phyloP scores from a whole-genome alignment of 805 yeast genomes.

The Ogataea paradorogensis region DNA sequence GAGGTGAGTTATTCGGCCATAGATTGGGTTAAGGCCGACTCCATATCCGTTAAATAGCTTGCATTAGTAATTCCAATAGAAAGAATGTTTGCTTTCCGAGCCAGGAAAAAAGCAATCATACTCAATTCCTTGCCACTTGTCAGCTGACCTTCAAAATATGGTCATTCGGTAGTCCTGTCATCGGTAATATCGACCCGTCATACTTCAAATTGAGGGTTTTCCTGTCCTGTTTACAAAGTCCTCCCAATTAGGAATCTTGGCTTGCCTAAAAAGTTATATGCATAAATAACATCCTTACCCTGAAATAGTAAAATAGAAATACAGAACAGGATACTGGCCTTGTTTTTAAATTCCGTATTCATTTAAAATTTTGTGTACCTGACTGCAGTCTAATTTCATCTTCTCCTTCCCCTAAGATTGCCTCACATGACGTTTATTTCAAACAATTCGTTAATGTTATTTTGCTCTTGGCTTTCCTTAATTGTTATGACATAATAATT shows the following conservation, averaged over 20 bases:
- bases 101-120: not conserved
- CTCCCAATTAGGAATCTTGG: conserved; percentile 10
- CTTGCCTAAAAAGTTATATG: conserved; percentile 11
- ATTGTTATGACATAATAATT: not conserved
- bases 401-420: not conserved
- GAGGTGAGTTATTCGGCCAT: not conserved
- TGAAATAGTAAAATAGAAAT: conserved; percentile 4
- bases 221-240: conserved; percentile 8
- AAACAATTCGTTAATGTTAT: not conserved
- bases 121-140: not conserved
- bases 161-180: not conserved
- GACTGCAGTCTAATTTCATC: not conserved
- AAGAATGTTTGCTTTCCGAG: not conserved
- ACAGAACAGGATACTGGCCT: conserved; percentile 3
- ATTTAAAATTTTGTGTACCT: not conserved
- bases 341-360: not conserved
- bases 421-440: not conserved
- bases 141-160: not conserved
- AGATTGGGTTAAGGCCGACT: not conserved
- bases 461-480: no score
- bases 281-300: conserved; percentile 12
- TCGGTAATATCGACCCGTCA: no score
- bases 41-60: conserved; percentile 7
- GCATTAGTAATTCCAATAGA: conserved; percentile 2
- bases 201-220: not conserved